Evolutionary conservation across 352 stramenopile genomes (phyloP).

Genomic region (Elongisporangium senticosum): DNA sequence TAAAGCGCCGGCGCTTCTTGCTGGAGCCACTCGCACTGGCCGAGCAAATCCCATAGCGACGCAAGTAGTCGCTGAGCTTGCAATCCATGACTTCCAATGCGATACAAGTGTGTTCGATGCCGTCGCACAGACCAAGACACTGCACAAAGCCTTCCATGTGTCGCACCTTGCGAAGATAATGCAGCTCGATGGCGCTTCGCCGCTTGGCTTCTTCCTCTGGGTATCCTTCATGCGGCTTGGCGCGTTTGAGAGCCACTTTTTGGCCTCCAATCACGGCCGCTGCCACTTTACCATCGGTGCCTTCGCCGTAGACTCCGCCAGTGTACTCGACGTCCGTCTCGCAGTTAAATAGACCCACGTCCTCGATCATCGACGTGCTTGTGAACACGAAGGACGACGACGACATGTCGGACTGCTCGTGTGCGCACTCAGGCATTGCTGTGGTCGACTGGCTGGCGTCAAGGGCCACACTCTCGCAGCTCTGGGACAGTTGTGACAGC

Average conservation of each 20-base stretch:
- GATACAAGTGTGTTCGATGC: conserved; percentile 82
- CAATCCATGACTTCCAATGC: conserved; percentile 86
- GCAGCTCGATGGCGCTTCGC: conserved; percentile 65
- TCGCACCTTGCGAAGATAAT: conserved; percentile 75
- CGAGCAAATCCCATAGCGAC: conserved; percentile 43
- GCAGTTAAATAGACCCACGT: conserved; percentile 83
- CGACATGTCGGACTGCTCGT: conserved; percentile 8
- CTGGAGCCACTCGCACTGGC: conserved; percentile 20
- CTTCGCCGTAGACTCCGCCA: conserved; percentile 78
- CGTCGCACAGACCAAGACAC: conserved; percentile 76
- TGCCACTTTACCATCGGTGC: conserved; percentile 74
- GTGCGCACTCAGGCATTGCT: conserved; percentile 8
- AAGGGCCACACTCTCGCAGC: conserved; percentile 7
- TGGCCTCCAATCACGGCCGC: conserved; percentile 71
- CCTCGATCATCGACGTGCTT: conserved; percentile 75
- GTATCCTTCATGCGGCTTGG: conserved; percentile 75
- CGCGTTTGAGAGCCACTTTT: conserved; percentile 78
- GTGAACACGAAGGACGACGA: conserved; percentile 39
- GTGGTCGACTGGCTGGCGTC: conserved; percentile 1
- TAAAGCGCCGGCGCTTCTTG: conserved; percentile 39
- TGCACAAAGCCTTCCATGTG: conserved; percentile 75
- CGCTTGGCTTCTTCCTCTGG: conserved; percentile 74
- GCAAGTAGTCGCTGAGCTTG: conserved; percentile 83
- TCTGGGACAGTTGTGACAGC: conserved; percentile 22
- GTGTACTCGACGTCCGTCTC: conserved; percentile 76